phyloP scores from a whole-genome alignment of 805 yeast genomes.

The Pichia scutulata region DNA sequence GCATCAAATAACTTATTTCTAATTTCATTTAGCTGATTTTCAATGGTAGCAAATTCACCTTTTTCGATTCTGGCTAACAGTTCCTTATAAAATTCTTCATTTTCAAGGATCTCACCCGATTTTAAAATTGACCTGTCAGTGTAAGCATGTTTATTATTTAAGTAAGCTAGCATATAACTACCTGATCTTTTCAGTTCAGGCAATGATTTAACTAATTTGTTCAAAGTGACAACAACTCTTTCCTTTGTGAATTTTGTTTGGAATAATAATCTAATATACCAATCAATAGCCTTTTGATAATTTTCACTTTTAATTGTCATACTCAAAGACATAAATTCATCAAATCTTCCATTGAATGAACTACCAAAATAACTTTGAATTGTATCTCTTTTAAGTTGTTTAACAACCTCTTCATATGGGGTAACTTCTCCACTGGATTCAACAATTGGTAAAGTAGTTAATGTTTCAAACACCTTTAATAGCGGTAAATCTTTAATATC shows the following conservation, averaged over 20 bases:
- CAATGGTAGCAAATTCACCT: conserved; percentile 44
- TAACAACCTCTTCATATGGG: conserved; percentile 71
- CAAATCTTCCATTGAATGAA: conserved; percentile 52
- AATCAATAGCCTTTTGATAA: conserved; percentile 61
- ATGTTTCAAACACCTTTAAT: conserved; percentile 54
- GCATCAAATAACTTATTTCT: conserved; percentile 45
- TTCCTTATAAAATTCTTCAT: conserved; percentile 50
- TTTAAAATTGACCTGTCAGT: conserved; percentile 56
- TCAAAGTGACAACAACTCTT: conserved; percentile 59
- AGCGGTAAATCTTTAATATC: conserved; percentile 53
- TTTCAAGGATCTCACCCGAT: conserved; percentile 55
- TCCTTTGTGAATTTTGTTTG: conserved; percentile 63
- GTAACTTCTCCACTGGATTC: conserved; percentile 51
- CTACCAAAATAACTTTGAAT: conserved; percentile 48
- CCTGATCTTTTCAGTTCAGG: conserved; percentile 62
- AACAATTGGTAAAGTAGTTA: conserved; percentile 66
- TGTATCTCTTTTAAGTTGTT: conserved; percentile 65
- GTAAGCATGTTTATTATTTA: conserved; percentile 37
- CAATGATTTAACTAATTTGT: conserved; percentile 49
- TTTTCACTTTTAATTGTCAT: conserved; percentile 55
- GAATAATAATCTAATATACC: conserved; percentile 65
- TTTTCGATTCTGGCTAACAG: conserved; percentile 42
- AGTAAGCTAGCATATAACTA: conserved; percentile 54
- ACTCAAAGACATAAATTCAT: conserved; percentile 57
- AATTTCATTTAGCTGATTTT: conserved; percentile 42